phyloP scores from a whole-genome alignment of 768 basidiomycete species.

The Termitomyces sp. region DNA sequence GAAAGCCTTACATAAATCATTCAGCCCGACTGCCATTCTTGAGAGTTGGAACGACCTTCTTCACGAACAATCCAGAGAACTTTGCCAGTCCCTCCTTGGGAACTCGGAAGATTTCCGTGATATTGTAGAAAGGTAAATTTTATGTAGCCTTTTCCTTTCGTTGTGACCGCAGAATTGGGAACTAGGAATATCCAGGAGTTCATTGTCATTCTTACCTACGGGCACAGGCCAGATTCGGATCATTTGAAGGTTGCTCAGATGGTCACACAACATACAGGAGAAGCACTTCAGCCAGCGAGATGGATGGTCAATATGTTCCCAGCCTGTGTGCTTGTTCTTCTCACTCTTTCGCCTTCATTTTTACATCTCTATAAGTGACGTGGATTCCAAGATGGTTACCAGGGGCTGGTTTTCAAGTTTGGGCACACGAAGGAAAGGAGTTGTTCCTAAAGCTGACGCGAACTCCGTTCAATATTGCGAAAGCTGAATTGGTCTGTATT shows the following conservation, averaged over 20 bases:
- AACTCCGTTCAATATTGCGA: not conserved
- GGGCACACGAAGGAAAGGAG: not conserved
- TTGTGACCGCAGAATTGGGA: not conserved
- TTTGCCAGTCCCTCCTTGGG: not conserved
- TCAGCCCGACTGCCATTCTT: not conserved
- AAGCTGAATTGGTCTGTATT: not conserved
- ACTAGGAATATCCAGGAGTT: not conserved
- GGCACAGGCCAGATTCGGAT: not conserved
- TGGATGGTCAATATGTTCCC: not conserved
- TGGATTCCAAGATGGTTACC: not conserved
- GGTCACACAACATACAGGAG: not conserved
- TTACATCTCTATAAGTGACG: not conserved
- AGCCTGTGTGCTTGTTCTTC: not conserved
- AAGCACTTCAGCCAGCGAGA: not conserved
- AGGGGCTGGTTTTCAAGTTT: not conserved
- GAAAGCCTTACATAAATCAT: not conserved
- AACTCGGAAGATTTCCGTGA: not conserved
- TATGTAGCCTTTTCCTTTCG: accelerated
- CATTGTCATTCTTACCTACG: not conserved
- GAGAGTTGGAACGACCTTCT: not conserved
- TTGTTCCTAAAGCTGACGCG: not conserved
- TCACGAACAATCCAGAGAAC: not conserved
- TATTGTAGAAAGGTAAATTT: not conserved
- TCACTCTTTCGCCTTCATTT: not conserved
- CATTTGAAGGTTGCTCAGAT: not conserved